Percentiles rank a stretch among this genome's conserved stretches.
phyloP scores from a whole-genome alignment of 1,284 basidiomycete genomes.

The Tilletiopsis washingtonensis region DNA sequence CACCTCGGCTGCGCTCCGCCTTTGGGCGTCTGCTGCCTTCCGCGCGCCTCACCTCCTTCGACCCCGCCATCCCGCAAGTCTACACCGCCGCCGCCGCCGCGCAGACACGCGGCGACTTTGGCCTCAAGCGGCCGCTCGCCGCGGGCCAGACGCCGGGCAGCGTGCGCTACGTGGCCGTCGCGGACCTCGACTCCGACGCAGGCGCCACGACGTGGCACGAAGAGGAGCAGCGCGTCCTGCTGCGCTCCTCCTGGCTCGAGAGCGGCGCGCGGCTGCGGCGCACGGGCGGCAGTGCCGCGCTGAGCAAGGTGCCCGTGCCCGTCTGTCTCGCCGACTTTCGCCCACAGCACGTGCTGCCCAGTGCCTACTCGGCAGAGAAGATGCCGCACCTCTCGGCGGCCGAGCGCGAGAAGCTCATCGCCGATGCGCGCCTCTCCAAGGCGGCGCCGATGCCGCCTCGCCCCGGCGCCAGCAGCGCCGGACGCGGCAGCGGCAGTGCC shows the following conservation, averaged over 20 bases:
- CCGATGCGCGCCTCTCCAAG: neutral
- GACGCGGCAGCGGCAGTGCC: neutral
- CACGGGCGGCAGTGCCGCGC: neutral
- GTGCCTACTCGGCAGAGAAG: neutral
- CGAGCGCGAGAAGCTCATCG: neutral
- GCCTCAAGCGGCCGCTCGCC: conserved; percentile 36
- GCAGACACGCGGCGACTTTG: conserved; percentile 38
- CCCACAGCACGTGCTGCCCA: neutral
- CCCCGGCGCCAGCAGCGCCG: too few relatives aligned
- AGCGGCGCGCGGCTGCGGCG: conserved; percentile 19
- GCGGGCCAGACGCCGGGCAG: conserved; percentile 21
- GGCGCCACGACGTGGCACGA: conserved; percentile 38
- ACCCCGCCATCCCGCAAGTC: conserved; percentile 31
- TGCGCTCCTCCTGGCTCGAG: conserved; percentile 33
- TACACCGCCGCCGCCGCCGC: conserved; percentile 37
- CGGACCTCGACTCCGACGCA: conserved; percentile 23
- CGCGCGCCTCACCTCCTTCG: conserved; percentile 30
- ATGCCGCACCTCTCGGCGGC: neutral
- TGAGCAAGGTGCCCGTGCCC: neutral
- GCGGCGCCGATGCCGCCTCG: too few relatives aligned
- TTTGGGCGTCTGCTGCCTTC: too few relatives aligned
- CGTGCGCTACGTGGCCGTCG: conserved; percentile 31
- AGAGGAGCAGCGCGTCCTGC: conserved; percentile 30
- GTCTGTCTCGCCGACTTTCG: neutral
- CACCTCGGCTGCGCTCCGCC: too few relatives aligned